These are phyloP conservation scores for Pythium graminicola DNA, from an alignment of 352 stramenopile species.

Conservation along the genomic window DNA sequence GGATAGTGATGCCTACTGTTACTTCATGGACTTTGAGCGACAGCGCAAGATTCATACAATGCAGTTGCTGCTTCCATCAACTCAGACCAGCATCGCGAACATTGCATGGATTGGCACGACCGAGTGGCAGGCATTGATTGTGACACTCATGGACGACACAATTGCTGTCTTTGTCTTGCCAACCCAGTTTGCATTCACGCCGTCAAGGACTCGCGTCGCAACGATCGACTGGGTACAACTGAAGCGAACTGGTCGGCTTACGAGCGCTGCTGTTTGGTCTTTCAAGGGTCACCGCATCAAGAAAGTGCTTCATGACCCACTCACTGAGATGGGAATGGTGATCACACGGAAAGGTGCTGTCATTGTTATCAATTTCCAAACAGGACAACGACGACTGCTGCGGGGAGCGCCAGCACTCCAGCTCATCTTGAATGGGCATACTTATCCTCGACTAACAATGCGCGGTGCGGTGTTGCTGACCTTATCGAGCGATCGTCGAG, in stretches of 20 bases:
- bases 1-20: constrained; percentile 14
- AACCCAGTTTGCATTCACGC: constrained; percentile 20
- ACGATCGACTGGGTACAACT: constrained; percentile 27
- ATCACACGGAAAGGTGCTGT: constrained; percentile 26
- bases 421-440: neutral
- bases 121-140: constrained; percentile 22
- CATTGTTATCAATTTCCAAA: constrained; percentile 30
- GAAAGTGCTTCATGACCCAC: constrained; percentile 39
- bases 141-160: constrained; percentile 8
- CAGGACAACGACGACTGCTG: constrained; percentile 9
- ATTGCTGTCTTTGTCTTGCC: constrained; percentile 44
- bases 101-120: constrained; percentile 21
- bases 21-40: constrained; percentile 19
- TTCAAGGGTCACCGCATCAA: constrained; percentile 17
- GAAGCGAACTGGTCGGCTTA: constrained; percentile 33
- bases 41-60: constrained; percentile 12
- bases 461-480: constrained; percentile 34
- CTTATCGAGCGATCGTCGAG: constrained; percentile 12
- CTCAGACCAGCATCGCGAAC: neutral
- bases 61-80: constrained; percentile 13
- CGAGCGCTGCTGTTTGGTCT: constrained; percentile 23
- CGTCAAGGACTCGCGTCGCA: constrained; percentile 26
- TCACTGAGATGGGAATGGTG: constrained; percentile 31
- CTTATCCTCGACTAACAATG: constrained; percentile 13
- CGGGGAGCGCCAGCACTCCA: neutral